Conservation (phyloP, 257 asterid species). For the Nyctanthes arbortristis region DNA sequence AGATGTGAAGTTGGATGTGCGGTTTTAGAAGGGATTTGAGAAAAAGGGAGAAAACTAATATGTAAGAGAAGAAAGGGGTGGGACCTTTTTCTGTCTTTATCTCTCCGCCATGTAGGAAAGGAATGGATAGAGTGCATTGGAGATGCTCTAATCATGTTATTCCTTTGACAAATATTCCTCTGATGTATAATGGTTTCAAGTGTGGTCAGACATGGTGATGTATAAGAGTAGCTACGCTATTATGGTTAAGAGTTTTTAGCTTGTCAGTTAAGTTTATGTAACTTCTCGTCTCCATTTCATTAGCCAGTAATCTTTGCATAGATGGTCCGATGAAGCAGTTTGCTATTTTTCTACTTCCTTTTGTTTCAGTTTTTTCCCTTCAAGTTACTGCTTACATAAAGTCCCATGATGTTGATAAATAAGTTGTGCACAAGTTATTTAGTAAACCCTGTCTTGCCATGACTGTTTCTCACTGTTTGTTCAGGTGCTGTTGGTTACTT, state of each 20-base stretch:
- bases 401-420: background rate
- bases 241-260: background rate
- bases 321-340: background rate
- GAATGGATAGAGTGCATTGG: too few species aligned
- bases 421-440: background rate
- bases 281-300: background rate
- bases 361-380: background rate
- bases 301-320: background rate
- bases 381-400: background rate
- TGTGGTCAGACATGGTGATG: background rate
- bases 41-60: too few species aligned
- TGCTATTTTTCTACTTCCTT: background rate
- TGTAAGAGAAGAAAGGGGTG: too few species aligned
- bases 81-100: too few species aligned
- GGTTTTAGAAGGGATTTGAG: too few species aligned
- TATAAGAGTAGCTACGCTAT: background rate
- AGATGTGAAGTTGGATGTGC: too few species aligned
- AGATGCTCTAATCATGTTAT: background rate
- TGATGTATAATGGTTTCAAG: background rate
- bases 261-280: background rate
- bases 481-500: conserved; percentile 64
- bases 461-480: conserved; percentile 8
- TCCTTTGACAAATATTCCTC: background rate
- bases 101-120: too few species aligned
- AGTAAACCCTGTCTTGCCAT: background rate